phyloP scores from a whole-genome alignment of 2,329 filamentous ascomycete species.

The Fusarium redolens region DNA sequence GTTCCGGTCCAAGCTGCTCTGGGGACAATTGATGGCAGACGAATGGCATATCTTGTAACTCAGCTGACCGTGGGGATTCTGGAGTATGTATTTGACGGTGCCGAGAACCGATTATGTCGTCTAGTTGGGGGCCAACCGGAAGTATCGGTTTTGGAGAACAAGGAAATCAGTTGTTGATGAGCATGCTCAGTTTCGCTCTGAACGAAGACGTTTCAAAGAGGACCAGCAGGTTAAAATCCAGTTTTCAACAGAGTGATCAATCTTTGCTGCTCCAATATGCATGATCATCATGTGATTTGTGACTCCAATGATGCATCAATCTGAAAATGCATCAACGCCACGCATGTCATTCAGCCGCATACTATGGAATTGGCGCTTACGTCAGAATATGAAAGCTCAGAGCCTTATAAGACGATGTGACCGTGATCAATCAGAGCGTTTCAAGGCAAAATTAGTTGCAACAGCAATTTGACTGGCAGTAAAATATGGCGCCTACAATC shows the following conservation, averaged over 20 bases:
- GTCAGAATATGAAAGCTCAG: neutral
- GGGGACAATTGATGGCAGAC: neutral
- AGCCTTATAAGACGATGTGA: neutral
- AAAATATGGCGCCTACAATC: neutral
- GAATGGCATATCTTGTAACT: neutral
- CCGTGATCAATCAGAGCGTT: too few species aligned
- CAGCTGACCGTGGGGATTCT: neutral
- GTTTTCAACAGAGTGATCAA: fast-evolving
- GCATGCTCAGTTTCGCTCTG: fast-evolving
- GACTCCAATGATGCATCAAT: neutral
- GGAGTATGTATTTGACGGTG: neutral
- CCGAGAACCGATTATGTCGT: neutral
- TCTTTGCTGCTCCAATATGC: too few species aligned
- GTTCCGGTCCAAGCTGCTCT: neutral
- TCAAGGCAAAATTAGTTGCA: neutral
- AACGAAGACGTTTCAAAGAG: too few species aligned
- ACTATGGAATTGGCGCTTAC: neutral
- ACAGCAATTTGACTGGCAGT: fast-evolving
- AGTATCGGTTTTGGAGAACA: neutral
- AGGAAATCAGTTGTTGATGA: neutral
- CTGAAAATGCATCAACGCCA: neutral
- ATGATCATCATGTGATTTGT: fast-evolving
- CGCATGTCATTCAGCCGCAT: neutral
- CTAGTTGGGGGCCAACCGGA: neutral
- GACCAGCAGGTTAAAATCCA: fast-evolving